A percentile compares a stretch with the other conserved stretches of the same genome.
phyloP scores from a whole-genome alignment of 73 alveolate genomes.

The Paramecium bursaria region DNA sequence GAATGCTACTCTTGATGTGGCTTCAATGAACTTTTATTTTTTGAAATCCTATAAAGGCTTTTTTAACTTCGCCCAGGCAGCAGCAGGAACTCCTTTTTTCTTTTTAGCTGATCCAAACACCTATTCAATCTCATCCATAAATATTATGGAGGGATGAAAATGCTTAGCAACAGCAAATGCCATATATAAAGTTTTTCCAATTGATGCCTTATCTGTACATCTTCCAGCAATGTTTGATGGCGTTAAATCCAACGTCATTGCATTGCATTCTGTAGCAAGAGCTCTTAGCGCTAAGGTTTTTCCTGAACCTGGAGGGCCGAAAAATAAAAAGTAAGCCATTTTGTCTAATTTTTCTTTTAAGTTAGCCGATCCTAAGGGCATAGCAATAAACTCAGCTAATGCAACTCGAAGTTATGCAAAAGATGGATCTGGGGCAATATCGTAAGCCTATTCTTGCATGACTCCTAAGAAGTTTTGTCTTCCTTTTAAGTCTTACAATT shows the following conservation, averaged over 20 bases:
- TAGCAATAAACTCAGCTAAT: constrained; percentile 78
- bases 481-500: constrained; percentile 78
- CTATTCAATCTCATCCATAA: constrained; percentile 89
- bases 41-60: constrained; percentile 72
- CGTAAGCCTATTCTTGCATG: constrained; percentile 70
- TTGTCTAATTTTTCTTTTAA: constrained; percentile 80
- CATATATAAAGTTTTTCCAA: constrained; percentile 79
- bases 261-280: constrained; percentile 93
- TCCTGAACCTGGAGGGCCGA: constrained; percentile 98
- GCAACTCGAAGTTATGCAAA: constrained; percentile 82
- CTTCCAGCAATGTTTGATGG: constrained; percentile 76
- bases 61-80: constrained; percentile 72
- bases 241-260: constrained; percentile 90
- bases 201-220: constrained; percentile 80
- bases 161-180: constrained; percentile 88
- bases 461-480: constrained; percentile 84
- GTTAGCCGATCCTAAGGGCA: constrained; percentile 88
- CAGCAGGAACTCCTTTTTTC: constrained; percentile 76
- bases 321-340: constrained; percentile 81
- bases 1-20: constrained; percentile 78
- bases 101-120: constrained; percentile 82
- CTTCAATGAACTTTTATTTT: constrained; percentile 80
- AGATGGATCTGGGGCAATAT: constrained; percentile 84
- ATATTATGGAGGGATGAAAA: constrained; percentile 87
- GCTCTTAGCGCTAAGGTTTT: constrained; percentile 97